Conservation (phyloP, 2,329 filamentous ascomycete species). For the Aspergillus udagawae region DNA sequence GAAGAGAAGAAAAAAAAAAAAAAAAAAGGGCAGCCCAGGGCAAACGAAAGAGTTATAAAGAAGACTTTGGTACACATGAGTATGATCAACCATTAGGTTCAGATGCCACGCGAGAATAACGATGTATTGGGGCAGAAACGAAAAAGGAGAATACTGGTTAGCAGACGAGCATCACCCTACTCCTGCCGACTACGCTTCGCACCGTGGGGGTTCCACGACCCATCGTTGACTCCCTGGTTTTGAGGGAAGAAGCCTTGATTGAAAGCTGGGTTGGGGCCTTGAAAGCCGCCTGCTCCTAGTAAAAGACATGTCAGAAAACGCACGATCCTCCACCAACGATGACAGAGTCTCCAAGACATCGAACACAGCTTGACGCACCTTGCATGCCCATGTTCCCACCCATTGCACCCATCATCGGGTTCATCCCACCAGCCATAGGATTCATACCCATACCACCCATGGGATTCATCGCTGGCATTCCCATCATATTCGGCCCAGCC, state of each 20-base stretch:
- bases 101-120: constrained; percentile 6
- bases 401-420: constrained; percentile 53
- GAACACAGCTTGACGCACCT: constrained; percentile 34
- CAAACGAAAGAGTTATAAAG: constrained; percentile 3
- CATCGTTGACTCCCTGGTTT: constrained; percentile 48
- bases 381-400: constrained; percentile 46
- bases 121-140: constrained; percentile 3
- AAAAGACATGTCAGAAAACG: constrained; percentile 20
- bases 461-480: constrained; percentile 50
- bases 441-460: constrained; percentile 54
- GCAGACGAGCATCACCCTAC: constrained; percentile 26
- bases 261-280: constrained; percentile 66
- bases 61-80: constrained; percentile 11
- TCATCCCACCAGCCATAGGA: constrained; percentile 54
- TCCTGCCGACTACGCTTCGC: constrained; percentile 76
- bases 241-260: constrained; percentile 68
- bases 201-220: constrained; percentile 76
- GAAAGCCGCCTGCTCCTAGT: constrained; percentile 55
- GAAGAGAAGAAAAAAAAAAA: constrained; percentile 4
- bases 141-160: not conserved
- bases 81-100: not conserved
- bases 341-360: not conserved
- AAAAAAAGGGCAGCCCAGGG: not conserved
- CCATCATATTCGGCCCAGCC: constrained; percentile 53
- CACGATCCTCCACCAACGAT: not conserved